Percentiles rank a stretch among this genome's conserved stretches.
phyloP scores from a whole-genome alignment of 1,284 basidiomycete genomes.

The Cronartium ribicola region DNA sequence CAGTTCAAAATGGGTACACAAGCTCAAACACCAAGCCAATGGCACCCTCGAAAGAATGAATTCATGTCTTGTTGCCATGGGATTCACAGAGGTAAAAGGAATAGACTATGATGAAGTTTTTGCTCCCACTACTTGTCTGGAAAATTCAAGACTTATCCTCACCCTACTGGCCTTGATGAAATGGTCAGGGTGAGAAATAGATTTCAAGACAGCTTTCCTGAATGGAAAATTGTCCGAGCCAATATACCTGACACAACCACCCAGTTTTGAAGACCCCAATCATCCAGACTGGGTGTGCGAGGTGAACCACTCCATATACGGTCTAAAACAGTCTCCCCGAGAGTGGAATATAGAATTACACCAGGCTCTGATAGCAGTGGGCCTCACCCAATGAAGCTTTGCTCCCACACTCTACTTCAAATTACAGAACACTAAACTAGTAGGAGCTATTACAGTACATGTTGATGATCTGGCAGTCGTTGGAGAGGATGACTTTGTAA shows the following conservation, averaged over 20 bases:
- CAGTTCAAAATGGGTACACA: slow-evolving; percentile 41
- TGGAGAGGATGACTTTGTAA: neutral
- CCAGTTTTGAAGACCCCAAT: slow-evolving; percentile 1
- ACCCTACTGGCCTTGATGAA: neutral
- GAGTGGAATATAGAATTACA: slow-evolving; percentile 14
- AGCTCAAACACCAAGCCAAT: slow-evolving; percentile 35
- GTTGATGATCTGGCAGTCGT: neutral
- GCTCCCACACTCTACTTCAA: slow-evolving; percentile 6
- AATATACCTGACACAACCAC: slow-evolving; percentile 22
- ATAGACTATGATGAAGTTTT: slow-evolving; percentile 43
- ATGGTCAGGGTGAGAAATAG: slow-evolving; percentile 20
- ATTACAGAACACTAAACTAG: neutral
- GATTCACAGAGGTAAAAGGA: slow-evolving; percentile 37
- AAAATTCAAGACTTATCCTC: neutral
- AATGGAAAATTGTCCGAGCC: neutral
- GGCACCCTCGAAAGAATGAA: slow-evolving; percentile 32
- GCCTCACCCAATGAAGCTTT: neutral
- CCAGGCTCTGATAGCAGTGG: neutral
- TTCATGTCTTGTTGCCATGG: slow-evolving; percentile 34
- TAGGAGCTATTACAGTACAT: neutral
- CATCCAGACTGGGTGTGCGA: slow-evolving; percentile 15
- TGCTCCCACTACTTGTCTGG: slow-evolving; percentile 14
- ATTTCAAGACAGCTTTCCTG: slow-evolving; percentile 25
- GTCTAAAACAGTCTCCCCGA: slow-evolving; percentile 17
- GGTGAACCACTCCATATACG: slow-evolving; percentile 20